These are phyloP conservation scores for Lipomyces chichibuensis DNA, from an alignment of 805 yeast genomes.

Conservation along the genomic window DNA sequence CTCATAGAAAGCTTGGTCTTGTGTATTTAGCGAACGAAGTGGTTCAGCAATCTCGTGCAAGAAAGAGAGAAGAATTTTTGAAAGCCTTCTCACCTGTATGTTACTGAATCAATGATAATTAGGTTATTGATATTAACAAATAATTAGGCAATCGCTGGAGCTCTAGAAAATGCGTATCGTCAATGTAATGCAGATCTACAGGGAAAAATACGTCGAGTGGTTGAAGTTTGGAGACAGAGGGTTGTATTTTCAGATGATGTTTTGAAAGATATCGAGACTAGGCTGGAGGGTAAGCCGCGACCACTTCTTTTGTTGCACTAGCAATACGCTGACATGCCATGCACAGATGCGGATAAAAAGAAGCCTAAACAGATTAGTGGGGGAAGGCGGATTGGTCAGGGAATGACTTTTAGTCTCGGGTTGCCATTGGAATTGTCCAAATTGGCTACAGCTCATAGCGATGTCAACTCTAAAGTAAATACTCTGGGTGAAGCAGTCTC, in stretches of 20 bases:
- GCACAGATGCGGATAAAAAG: constrained; percentile 24
- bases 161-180: constrained; percentile 46
- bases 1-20: constrained; percentile 56
- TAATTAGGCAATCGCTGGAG: constrained; percentile 43
- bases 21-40: constrained; percentile 80
- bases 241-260: constrained; percentile 51
- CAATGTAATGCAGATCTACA: constrained; percentile 50
- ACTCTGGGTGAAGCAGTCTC: constrained; percentile 18
- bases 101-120: background rate
- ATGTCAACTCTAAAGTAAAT: constrained; percentile 10
- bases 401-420: constrained; percentile 28
- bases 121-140: background rate
- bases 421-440: constrained; percentile 34
- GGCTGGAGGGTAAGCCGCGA: constrained; percentile 28
- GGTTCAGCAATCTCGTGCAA: constrained; percentile 73
- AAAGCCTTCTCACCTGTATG: constrained; percentile 56
- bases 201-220: constrained; percentile 59
- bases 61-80: constrained; percentile 60
- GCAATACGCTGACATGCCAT: constrained; percentile 8
- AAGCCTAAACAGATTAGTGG: constrained; percentile 25
- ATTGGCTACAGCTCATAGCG: constrained; percentile 21
- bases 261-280: constrained; percentile 42
- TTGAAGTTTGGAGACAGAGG: constrained; percentile 68
- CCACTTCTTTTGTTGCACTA: background rate
- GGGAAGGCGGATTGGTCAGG: constrained; percentile 32